Evolutionary conservation across 1,284 basidiomycete species (phyloP).

Genomic region (Naganishia albida): DNA sequence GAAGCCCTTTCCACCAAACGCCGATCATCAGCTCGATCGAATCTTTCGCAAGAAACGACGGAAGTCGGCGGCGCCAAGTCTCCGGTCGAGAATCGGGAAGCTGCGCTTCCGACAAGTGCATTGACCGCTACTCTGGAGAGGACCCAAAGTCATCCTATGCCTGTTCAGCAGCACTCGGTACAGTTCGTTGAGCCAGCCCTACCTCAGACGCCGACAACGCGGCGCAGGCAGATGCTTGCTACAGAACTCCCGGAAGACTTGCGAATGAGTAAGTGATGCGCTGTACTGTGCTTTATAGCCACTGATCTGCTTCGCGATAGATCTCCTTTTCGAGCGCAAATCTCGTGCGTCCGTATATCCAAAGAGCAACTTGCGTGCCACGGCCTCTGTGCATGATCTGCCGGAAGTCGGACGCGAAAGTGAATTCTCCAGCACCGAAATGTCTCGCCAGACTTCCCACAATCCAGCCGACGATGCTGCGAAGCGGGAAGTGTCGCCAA

Average conservation of each 20-base stretch:
- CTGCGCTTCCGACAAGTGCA: slow-evolving; percentile 2
- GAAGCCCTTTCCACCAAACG: slow-evolving; percentile 30
- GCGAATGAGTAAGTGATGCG: slow-evolving; percentile 30
- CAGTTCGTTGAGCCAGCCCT: slow-evolving; percentile 30
- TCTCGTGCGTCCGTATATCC: slow-evolving; percentile 28
- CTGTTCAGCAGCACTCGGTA: slow-evolving; percentile 14
- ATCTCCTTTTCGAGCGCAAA: slow-evolving; percentile 32
- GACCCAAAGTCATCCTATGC: slow-evolving; percentile 27
- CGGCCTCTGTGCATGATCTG: slow-evolving; percentile 34
- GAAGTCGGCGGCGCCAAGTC: neutral
- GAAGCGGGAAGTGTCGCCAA: slow-evolving; percentile 7
- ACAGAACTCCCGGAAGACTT: slow-evolving; percentile 35
- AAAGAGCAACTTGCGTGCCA: slow-evolving; percentile 25
- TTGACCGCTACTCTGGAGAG: slow-evolving; percentile 23
- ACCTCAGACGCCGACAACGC: slow-evolving; percentile 34
- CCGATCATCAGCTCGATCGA: slow-evolving; percentile 20
- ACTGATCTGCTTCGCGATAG: neutral
- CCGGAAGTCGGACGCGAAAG: slow-evolving; percentile 26
- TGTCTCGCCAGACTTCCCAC: slow-evolving; percentile 25
- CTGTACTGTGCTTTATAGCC: neutral
- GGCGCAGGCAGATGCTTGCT: slow-evolving; percentile 34
- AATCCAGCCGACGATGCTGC: slow-evolving; percentile 5
- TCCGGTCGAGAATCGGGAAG: neutral
- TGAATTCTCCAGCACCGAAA: slow-evolving; percentile 15
- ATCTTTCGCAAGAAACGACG: slow-evolving; percentile 5